phyloP scores from a whole-genome alignment of 2,329 filamentous ascomycete genomes.

The Aspergillus versicolor region DNA sequence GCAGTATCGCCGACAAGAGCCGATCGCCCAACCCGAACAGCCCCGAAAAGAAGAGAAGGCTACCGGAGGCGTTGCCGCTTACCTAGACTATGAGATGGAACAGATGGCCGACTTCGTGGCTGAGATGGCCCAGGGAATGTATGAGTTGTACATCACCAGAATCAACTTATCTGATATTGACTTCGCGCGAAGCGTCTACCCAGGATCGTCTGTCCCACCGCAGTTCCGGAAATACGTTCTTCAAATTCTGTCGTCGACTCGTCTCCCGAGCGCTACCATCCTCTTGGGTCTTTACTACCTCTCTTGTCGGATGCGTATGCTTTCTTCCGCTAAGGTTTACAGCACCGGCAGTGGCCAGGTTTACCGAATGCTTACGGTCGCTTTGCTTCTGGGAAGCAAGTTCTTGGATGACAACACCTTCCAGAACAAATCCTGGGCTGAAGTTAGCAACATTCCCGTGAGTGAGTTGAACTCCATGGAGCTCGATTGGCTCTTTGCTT shows the following conservation, averaged over 20 bases:
- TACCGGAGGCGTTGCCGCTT: slow-evolving; percentile 85
- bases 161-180: slow-evolving; percentile 63
- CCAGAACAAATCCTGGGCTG: slow-evolving; percentile 94
- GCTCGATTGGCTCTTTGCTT: slow-evolving; percentile 80
- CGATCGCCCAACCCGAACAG: slow-evolving; percentile 35
- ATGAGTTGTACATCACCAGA: slow-evolving; percentile 57
- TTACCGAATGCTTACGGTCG: slow-evolving; percentile 83
- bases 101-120: slow-evolving; percentile 93
- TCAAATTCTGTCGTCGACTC: slow-evolving; percentile 85
- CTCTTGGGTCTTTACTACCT: slow-evolving; percentile 87
- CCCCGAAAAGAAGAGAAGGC: slow-evolving; percentile 62
- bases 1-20: slow-evolving; percentile 44
- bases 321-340: slow-evolving; percentile 58
- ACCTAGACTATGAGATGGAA: slow-evolving; percentile 96
- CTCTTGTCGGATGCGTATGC: slow-evolving; percentile 75
- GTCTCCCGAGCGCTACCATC: slow-evolving; percentile 87
- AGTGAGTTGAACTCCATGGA: slow-evolving; percentile 81
- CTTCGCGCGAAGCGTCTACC: slow-evolving; percentile 62
- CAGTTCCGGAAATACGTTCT: slow-evolving; percentile 90
- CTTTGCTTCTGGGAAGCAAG: slow-evolving; percentile 85
- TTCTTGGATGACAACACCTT: slow-evolving; percentile 97
- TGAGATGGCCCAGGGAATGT: slow-evolving; percentile 78
- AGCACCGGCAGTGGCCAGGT: slow-evolving; percentile 66
- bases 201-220: slow-evolving; percentile 61
- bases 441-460: slow-evolving; percentile 87